phyloP scores from a whole-genome alignment of 129 eudicot genomes.

The Rutidosis leptorrhynchoides region DNA sequence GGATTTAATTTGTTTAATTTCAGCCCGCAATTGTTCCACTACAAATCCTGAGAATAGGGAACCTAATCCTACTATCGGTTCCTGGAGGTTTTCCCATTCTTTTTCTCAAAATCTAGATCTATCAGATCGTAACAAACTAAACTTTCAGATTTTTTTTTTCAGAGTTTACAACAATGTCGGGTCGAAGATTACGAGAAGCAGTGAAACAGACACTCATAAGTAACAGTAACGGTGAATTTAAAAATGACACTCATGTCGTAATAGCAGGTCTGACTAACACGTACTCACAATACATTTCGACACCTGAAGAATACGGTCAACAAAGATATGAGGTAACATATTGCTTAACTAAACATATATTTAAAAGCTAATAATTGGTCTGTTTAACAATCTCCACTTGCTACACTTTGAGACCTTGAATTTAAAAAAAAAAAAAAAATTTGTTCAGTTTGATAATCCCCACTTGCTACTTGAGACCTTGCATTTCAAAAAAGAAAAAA shows the following conservation, averaged over 20 bases:
- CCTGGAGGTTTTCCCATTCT: conserved; percentile 55
- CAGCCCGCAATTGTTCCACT: conserved; percentile 72
- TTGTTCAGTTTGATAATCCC: no score
- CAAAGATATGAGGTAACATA: conserved; percentile 60
- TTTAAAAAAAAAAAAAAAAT: no score
- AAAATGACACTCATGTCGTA: conserved; percentile 39
- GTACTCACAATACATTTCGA: conserved; percentile 58
- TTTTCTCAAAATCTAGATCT: background rate
- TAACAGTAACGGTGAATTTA: conserved; percentile 44
- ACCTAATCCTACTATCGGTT: conserved; percentile 53
- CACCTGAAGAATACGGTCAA: conserved; percentile 55
- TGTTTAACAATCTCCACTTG: no score
- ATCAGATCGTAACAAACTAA: background rate
- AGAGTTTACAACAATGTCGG: conserved; percentile 83
- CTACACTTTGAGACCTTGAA: no score
- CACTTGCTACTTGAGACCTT: no score
- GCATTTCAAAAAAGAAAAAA: no score
- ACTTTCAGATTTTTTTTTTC: background rate
- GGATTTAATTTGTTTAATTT: conserved; percentile 1
- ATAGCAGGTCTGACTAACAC: conserved; percentile 70
- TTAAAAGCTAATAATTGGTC: no score
- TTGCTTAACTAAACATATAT: conserved; percentile 12
- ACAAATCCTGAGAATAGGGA: conserved; percentile 66
- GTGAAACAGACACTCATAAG: conserved; percentile 55
- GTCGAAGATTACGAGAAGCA: conserved; percentile 59